phyloP scores from a whole-genome alignment of 208 protist genomes.

The Leishmania aethiopica region DNA sequence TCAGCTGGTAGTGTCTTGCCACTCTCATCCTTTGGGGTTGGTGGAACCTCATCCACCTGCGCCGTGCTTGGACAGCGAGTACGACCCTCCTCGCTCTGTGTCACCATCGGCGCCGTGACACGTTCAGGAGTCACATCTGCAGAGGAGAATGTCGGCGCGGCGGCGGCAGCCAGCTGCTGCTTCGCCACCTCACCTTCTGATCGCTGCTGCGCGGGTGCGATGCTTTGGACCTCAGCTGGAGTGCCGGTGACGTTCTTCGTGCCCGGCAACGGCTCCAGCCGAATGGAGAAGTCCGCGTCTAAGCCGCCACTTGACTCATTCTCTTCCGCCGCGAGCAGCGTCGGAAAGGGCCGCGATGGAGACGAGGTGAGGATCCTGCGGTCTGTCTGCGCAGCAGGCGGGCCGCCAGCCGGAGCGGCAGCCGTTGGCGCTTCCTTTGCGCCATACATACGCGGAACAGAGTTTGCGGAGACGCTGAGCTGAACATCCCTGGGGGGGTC shows the following conservation, averaged over 20 bases:
- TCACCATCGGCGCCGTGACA: conserved; percentile 11
- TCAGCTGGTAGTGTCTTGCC: conserved; percentile 22
- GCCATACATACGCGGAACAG: not conserved
- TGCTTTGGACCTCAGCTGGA: not conserved
- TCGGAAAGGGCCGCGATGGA: not conserved
- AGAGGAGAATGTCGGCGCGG: conserved; percentile 1
- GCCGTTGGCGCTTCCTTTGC: not conserved
- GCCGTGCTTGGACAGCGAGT: conserved; percentile 27
- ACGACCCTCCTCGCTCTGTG: conserved; percentile 7
- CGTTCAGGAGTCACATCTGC: conserved; percentile 20
- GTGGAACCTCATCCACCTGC: conserved; percentile 38
- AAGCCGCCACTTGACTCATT: not conserved
- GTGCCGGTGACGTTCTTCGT: not conserved
- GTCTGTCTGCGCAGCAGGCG: conserved; percentile 4
- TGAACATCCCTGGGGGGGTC: not conserved
- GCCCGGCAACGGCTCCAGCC: not conserved
- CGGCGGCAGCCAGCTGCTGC: not conserved
- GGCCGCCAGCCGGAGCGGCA: not conserved
- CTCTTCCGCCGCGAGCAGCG: not conserved
- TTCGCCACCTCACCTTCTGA: not conserved
- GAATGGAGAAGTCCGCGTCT: conserved; percentile 9
- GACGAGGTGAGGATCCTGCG: not conserved
- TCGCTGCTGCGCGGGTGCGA: not conserved
- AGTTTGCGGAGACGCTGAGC: not conserved
- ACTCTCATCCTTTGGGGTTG: conserved; percentile 19